A percentile compares a stretch with the other conserved stretches of the same genome.
phyloP scores from a whole-genome alignment of 306 rosid species.

The Glycine tomentella region DNA sequence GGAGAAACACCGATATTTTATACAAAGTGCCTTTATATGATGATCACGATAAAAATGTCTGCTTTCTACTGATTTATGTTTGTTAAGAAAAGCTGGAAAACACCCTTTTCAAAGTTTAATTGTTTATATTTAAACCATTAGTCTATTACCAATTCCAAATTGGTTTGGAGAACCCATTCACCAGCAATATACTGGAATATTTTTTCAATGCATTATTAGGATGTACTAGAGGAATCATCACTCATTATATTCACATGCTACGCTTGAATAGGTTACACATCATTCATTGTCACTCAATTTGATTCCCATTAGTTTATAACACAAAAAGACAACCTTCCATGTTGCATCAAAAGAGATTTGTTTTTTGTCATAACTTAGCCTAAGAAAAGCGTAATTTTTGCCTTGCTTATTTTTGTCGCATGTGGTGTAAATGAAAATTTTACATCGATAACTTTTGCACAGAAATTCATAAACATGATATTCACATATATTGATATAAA shows the following conservation, averaged over 20 bases:
- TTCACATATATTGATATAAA: neutral
- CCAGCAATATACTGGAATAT: neutral
- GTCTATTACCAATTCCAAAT: slow-evolving; percentile 10
- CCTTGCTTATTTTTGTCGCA: neutral
- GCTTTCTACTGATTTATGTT: slow-evolving; percentile 25
- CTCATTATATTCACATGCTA: slow-evolving; percentile 19
- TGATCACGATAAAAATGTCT: neutral
- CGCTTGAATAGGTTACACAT: neutral
- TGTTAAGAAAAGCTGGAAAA: slow-evolving; percentile 1
- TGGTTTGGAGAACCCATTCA: slow-evolving; percentile 27
- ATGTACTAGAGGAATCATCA: slow-evolving; percentile 19
- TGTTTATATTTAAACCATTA: neutral
- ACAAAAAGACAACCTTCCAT: neutral
- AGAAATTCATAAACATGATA: neutral
- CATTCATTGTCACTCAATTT: slow-evolving; percentile 32
- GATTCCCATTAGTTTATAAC: neutral
- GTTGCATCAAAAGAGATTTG: neutral
- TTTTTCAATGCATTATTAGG: neutral
- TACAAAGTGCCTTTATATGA: neutral
- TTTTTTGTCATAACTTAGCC: neutral
- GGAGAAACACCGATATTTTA: slow-evolving; percentile 2
- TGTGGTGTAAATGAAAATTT: neutral
- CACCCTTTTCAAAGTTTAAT: neutral
- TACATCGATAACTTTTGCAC: neutral
- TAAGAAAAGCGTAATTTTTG: neutral